Evolutionary conservation across 108 stramenopile species (phyloP).

Genomic region (Cylindrotheca fusiformis): DNA sequence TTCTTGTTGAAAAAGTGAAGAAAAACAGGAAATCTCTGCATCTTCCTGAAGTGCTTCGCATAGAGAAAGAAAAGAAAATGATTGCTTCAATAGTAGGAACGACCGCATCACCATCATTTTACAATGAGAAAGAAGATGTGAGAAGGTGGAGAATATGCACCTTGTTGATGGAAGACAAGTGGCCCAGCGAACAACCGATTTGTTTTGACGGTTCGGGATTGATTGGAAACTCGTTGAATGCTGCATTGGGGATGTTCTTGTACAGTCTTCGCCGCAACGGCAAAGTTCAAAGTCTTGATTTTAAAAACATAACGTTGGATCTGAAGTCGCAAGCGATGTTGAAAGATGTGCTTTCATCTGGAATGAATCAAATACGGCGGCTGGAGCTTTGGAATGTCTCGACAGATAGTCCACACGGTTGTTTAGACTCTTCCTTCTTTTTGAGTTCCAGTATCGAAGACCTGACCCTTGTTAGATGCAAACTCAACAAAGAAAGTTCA

Average conservation of each 20-base stretch:
- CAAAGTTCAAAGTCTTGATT: conserved; percentile 1
- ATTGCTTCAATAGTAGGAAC: too few species aligned
- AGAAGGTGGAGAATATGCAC: too few species aligned
- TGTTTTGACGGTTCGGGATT: conserved; percentile 19
- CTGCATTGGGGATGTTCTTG: conserved; percentile 8
- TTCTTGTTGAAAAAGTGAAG: too few species aligned
- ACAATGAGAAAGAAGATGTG: too few species aligned
- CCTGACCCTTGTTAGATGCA: background rate
- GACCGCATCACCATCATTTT: too few species aligned
- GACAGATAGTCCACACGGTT: background rate
- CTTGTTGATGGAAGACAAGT: too few species aligned
- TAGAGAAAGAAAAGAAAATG: too few species aligned
- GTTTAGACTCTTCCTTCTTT: background rate
- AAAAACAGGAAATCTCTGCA: too few species aligned
- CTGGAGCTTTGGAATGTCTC: conserved; percentile 10
- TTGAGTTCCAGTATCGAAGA: background rate
- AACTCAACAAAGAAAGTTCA: background rate
- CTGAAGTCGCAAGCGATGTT: conserved; percentile 4
- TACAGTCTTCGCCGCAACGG: conserved; percentile 2
- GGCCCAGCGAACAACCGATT: conserved; percentile 10
- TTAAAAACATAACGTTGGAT: conserved; percentile 14
- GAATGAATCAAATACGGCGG: too few species aligned
- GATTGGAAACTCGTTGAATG: background rate
- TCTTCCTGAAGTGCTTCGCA: too few species aligned
- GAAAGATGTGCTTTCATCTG: too few species aligned